Evolutionary conservation across 106 monocot species (phyloP), one percentile per base, ranked within the genome.

Genomic region (Ottelia alismoides): DNA sequence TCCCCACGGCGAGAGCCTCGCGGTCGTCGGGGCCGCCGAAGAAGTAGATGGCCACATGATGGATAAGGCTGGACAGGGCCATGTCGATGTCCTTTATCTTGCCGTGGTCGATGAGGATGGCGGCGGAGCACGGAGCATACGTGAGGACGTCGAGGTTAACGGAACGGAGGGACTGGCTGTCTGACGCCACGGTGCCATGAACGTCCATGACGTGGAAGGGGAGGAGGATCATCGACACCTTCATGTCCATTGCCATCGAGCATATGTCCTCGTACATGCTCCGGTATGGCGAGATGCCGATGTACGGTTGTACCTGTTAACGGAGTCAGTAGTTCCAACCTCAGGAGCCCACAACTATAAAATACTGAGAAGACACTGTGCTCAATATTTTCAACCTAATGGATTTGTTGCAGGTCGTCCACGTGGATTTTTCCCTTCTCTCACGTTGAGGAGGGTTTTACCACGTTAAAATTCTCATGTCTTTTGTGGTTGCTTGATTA

Each of bases 1-100:
- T 27, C 22, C 54, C 74, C 10, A 68, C 53, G 9, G 84, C 67
- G 0, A 89, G 62, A 0, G 83, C 76, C 49, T 89, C 89, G 22
- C 89, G 30, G 31, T 89, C 89, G 45, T 89, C 89, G 2, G 74
- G 30, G 1, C 83, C 89, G 3, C 83, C 89, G 0, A 83, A 11
- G 59, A 90, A 90, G 74, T 80, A 84, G 21, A 90, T 56, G 1
- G 51, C 75, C 0, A 77, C 57, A 18, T 53, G 67, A 22, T 80
- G 75, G 12, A 49, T 30, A 5, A 20, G 61, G 24, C 0, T 25
- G 26, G 17, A 44, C 14, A 28, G 2, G 20, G 25, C 28, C 18
- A 27, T 21, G 2, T 46, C 51, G 25, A 55, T 20, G 35, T 46
- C 49, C 19, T 22, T 50, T 16, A 17, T 11, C 11, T 12, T 7